Evolutionary conservation across 1,139 yeast species (phyloP).

Genomic region (Kodamaea suecica): DNA sequence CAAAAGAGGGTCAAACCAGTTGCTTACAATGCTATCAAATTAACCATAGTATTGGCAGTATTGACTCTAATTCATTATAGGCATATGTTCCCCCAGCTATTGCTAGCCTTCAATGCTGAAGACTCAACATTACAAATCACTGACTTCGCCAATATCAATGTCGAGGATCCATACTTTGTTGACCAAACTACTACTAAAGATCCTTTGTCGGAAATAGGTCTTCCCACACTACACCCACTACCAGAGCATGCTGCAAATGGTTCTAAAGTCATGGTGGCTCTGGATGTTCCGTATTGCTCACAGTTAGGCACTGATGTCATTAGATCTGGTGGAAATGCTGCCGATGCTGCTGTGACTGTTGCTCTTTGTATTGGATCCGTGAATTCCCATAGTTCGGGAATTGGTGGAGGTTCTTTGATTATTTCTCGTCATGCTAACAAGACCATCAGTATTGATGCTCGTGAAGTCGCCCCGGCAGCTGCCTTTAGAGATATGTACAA

Average conservation of each 20-base stretch:
- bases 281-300: slow-evolving; percentile 74
- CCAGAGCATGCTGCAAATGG: slow-evolving; percentile 29
- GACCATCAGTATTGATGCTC: slow-evolving; percentile 70
- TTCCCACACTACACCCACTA: slow-evolving; percentile 36
- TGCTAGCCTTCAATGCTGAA: too few relatives aligned
- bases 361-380: slow-evolving; percentile 85
- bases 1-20: too few relatives aligned
- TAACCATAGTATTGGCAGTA: too few relatives aligned
- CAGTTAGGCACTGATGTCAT: slow-evolving; percentile 62
- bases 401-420: slow-evolving; percentile 90
- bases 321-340: slow-evolving; percentile 69
- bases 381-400: slow-evolving; percentile 81
- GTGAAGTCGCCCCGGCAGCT: slow-evolving; percentile 77
- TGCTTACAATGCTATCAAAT: too few relatives aligned
- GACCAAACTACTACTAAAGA: slow-evolving; percentile 13
- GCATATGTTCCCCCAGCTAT: too few relatives aligned
- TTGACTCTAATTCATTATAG: too few relatives aligned
- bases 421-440: slow-evolving; percentile 48
- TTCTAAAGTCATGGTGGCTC: slow-evolving; percentile 63
- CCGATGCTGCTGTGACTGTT: slow-evolving; percentile 89
- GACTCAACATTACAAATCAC: neutral
- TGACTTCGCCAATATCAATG: neutral
- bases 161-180: slow-evolving; percentile 3
- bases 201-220: slow-evolving; percentile 31
- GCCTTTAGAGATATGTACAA: slow-evolving; percentile 68